Base-by-base conservation (phyloP, 2,329 filamentous ascomycete genomes). In the Coniochaeta prunicola region DNA sequence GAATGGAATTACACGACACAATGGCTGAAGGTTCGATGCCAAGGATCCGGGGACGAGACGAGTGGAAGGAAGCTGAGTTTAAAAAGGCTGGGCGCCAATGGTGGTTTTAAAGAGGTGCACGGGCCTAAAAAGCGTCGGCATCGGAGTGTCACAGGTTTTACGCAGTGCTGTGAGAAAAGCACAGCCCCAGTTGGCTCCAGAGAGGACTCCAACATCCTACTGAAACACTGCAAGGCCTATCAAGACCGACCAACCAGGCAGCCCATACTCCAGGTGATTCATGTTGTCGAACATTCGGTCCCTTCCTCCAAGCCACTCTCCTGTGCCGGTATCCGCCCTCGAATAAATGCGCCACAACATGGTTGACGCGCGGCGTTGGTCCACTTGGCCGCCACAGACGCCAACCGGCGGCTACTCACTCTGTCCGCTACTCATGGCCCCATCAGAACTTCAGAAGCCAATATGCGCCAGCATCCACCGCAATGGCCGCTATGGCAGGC, bases 41-140 rank as follows among this genome's bases (percentile, higher is more conserved):
- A 55, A 55, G 53, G 21, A 55, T 21, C 53, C 50, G 26, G 53
- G 53, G 30, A 55, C 33, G 28, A 33, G 53, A 48, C 50, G 19
- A 54, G 21, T 30, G 48, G 50, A 28, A 53, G 13, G 40, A n/a
- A 45, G 45, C 45, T 30, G 50, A 55, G 5, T 2, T 33, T 10
- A 33, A 55, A n/a, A 55, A 36, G 30, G 28, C 53, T 55, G 53
- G 53, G 53, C 53, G 45, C 24, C 45, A 50, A 48, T 13, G 42
- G 7, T 28, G 24, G n/a, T 12, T 30, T 50, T 50, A 30, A 50
- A 50, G 12, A 4, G 3, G 45, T 50, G 45, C 45, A 50, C 45
- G 45, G 45, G 24, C 45, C 45, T 15, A 17, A 15, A 50, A 28
- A n/a, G n/a, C n/a, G n/a, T 19, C 6, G 6, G 40, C 40, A 7